Evolutionary conservation across 139 green algal species (phyloP), one percentile per base, ranked within the genome.

Genomic region (Axilococcus clingmanii): DNA sequence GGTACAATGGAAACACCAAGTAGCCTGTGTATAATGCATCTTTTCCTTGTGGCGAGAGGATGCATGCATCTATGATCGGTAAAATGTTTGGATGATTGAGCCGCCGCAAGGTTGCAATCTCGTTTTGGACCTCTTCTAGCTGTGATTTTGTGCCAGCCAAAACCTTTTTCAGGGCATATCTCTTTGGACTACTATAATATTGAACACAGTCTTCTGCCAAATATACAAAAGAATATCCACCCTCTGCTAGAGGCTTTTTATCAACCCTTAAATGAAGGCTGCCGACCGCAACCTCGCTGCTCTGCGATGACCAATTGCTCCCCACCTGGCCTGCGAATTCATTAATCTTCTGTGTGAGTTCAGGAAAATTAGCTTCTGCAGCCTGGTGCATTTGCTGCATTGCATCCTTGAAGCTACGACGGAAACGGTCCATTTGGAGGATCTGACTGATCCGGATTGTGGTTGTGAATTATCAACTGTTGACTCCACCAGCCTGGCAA

Each of bases 141-240:
- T 77, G 63, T 19, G 79, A 66, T 9, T 43, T 48, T 25, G 55
- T 63, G 0, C 51, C 66, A 15, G 8, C 40, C 36, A 38, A 14
- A 49, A 73, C 71, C 68, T 54, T 72, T 36, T 74, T 85, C 1
- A 79, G 50, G 15, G 63, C 74, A 52, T 52, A 78, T n/a, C 35
- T 43, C 12, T 11, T 14, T 3, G 27, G 17, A 27, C 14, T 23
- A 32, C 25, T 23, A 19, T 12, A 36, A 20, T 17, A n/a, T 15
- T 51, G 24, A 40, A 57, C 14, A 14, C 19, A 29, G 55, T 73
- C 61, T 35, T 61, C 50, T 4, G 76, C 83, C 4, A 91, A 56
- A 29, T 80, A 83, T 1, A 93, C 82, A 35, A 89, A 83, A 4
- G 73, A 76, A 30, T 89, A 93, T 5, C 83, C 83, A 23, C 83